Base-by-base conservation (phyloP, 2,329 filamentous ascomycete genomes). In the Xylaria arbuscula region DNA sequence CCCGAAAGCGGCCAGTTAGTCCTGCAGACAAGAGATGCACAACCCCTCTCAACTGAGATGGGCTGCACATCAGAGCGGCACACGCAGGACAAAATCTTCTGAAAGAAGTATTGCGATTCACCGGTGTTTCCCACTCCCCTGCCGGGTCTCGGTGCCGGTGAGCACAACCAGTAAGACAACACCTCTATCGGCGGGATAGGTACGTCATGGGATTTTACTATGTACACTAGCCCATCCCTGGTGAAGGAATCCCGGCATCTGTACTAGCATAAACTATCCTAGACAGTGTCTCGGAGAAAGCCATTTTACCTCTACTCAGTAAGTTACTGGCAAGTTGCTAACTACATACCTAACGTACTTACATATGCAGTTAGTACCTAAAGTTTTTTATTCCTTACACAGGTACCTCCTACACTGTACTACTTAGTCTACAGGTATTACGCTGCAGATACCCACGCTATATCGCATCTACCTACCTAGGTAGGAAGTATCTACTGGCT, bases 151-250 rank as follows among this genome's bases (percentile, higher is more conserved):
- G 38, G 10, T 36, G 28, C 47, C 48, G 62, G 56, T 54, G 55
- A 65, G 55, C 56, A 48, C 56, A 38, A 38, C n/a, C n/a, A 19
- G 17, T 54, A 6, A 38, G 45, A 28, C 24, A 42, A 28, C 61
- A 24, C 56, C n/a, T 19, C 24, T 7, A 32, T 57, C 13, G 22
- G n/a, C n/a, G 17, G 19, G 13, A 17, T 22, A 24, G 10, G 48
- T 57, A 54, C 62, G 55, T 53, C 62, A 59, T 19, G 17, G 54
- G 19, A 22, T 40, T 48, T 40, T 50, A 51, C 28, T 28, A 28
- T 28, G 28, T 28, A 28, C 45, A 22, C 45, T 48, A 48, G 61
- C 10, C 24, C 9, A n/a, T 34, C 53, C n/a, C 53, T 17, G 42
- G 53, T 45, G 32, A 32, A 50, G 28, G 32, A 19, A 54, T n/a